Conservation (phyloP, 148 eudicot species). For the Gaultheria prostrata region DNA sequence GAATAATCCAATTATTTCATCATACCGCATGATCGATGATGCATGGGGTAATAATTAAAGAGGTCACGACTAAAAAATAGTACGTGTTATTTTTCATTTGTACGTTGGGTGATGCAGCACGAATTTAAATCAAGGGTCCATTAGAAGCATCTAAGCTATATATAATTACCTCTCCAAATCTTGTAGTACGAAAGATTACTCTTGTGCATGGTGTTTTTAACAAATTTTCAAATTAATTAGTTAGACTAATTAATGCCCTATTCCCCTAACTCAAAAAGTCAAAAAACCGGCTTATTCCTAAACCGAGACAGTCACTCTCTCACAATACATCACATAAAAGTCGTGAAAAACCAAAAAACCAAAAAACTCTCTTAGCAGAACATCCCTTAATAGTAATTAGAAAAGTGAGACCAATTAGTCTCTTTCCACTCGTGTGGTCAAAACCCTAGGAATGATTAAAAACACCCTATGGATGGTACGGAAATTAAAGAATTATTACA, state of each 20-base stretch:
- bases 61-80: neutral
- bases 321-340: too few relatives aligned
- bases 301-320: too few relatives aligned
- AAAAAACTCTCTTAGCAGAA: too few relatives aligned
- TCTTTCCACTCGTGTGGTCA: conserved; percentile 20
- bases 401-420: neutral
- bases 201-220: neutral
- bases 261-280: too few relatives aligned
- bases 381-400: too few relatives aligned
- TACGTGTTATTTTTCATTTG: neutral
- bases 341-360: too few relatives aligned
- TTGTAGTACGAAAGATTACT: neutral
- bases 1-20: neutral
- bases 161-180: neutral
- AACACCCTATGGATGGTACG: neutral
- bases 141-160: too few relatives aligned
- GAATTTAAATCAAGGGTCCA: too few relatives aligned
- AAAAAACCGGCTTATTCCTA: too few relatives aligned
- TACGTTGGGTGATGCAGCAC: neutral
- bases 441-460: neutral
- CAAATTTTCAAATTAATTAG: too few relatives aligned
- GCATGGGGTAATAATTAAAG: neutral
- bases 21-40: too few relatives aligned
- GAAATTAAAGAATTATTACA: neutral
- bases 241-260: neutral